Base-by-base conservation (phyloP, 192 early-diverging fungal genomes). In the Linnemannia hyalina region DNA sequence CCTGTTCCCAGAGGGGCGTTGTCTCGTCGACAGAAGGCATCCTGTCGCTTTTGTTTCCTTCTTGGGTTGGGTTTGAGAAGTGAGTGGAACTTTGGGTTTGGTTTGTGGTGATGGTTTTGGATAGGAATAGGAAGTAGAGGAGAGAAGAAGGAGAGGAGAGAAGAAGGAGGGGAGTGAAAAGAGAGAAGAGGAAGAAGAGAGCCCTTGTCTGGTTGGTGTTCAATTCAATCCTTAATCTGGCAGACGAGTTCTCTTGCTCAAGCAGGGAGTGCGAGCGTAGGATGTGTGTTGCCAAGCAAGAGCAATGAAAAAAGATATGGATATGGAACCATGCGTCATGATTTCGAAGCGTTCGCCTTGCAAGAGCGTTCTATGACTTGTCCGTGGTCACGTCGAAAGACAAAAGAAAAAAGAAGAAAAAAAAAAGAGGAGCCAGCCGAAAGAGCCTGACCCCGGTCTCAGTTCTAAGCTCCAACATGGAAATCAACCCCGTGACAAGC, bases 11-110 rank as follows among this genome's bases (percentile, higher is more conserved):
- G 22, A 83, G 68, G 36, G 82, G 82, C 49, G 76, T 83, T 44
- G 82, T 83, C 73, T 83, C 82, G 46, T 83, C 81, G 52, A 57
- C 73, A 60, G 76, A 77, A 9, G 77, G 65, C 82, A 79, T 82
- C 74, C 20, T 47, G 60, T 65, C 60, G 13, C 22, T 72, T 32
- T 18, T n/a, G 23, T 75, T 49, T 29, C 13, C 52, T 9, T 44
- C 46, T 9, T 29, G 22, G 47, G 15, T 57, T 13, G 29, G n/a
- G 46, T 16, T 8, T 11, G 26, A 23, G 15, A 42, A 44, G 57
- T 20, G 55, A 36, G 22, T 26, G 32, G 32, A n/a, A 77, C 18
- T 46, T 46, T n/a, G n/a, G 40, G 46, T 29, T 46, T 40, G 38
- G n/a, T 7, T 32, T 73, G 72, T 23, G 72, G 41, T 4, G 46